These are phyloP conservation scores for Teunomyces lycoperdinae DNA, from an alignment of 805 yeast genomes.

Conservation along the genomic window DNA sequence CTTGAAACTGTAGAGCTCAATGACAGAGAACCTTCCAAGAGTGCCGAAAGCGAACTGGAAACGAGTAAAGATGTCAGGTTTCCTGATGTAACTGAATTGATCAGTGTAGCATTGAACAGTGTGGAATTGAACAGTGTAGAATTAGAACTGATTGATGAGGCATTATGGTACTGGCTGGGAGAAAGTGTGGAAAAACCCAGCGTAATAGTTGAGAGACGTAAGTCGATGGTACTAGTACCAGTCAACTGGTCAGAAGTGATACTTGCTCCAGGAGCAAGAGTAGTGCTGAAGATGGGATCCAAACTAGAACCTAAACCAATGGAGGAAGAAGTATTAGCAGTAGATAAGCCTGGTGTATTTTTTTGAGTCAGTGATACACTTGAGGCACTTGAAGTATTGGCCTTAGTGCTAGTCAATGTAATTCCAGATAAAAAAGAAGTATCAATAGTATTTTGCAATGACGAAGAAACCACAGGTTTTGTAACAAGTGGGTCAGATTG, in stretches of 20 bases:
- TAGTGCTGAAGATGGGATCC: background rate
- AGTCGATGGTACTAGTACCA: slow-evolving; percentile 5
- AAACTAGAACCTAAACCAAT: background rate
- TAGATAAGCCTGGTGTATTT: background rate
- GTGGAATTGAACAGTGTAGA: background rate
- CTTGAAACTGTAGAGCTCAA: slow-evolving; percentile 3
- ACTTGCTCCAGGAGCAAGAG: background rate
- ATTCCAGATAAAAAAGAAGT: slow-evolving; percentile 16
- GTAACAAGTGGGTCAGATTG: slow-evolving; percentile 28
- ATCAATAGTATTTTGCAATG: slow-evolving; percentile 22
- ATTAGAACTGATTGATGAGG: background rate
- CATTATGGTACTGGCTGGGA: background rate
- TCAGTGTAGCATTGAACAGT: background rate
- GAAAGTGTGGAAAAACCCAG: background rate
- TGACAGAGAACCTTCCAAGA: background rate
- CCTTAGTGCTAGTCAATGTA: slow-evolving; percentile 7
- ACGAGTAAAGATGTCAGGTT: background rate
- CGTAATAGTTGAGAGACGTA: slow-evolving; percentile 2
- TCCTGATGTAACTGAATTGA: no score
- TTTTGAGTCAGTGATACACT: background rate
- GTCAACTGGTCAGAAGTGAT: background rate
- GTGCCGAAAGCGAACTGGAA: background rate
- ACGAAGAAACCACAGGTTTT: slow-evolving; percentile 19
- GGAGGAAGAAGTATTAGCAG: background rate
- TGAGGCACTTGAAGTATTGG: background rate